Percentiles rank a stretch among this genome's conserved stretches.
Conservation (phyloP, 1,284 basidiomycete genomes). For the Malassezia nana region DNA sequence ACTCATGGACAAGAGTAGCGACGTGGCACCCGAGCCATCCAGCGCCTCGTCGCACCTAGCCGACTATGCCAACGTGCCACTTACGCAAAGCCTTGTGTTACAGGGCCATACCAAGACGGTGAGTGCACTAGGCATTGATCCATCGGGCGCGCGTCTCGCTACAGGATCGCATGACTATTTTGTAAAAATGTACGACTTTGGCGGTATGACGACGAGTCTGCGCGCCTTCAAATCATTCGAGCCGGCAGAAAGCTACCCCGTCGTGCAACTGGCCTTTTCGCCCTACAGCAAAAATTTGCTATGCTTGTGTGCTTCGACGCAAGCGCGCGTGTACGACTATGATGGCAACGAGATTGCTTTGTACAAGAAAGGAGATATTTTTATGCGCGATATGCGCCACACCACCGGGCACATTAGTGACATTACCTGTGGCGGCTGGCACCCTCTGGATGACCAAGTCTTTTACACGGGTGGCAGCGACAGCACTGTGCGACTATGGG, state of each 20-base stretch:
- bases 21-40: too few species aligned
- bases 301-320: slow-evolving; percentile 67
- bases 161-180: slow-evolving; percentile 94
- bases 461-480: slow-evolving; percentile 93
- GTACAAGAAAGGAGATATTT: slow-evolving; percentile 84
- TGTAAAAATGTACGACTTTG: slow-evolving; percentile 97
- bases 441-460: slow-evolving; percentile 67
- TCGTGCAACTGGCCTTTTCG: slow-evolving; percentile 33
- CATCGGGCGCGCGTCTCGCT: slow-evolving; percentile 78
- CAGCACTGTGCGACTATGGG: slow-evolving; percentile 94
- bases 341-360: slow-evolving; percentile 29
- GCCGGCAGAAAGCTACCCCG: slow-evolving; percentile 70
- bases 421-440: slow-evolving; percentile 78
- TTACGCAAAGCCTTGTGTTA: slow-evolving; percentile 68
- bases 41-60: too few species aligned
- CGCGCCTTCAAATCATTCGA: slow-evolving; percentile 94
- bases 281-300: slow-evolving; percentile 21
- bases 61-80: slow-evolving; percentile 36
- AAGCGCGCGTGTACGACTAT: slow-evolving; percentile 71
- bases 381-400: slow-evolving; percentile 95
- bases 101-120: slow-evolving; percentile 89
- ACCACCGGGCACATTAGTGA: slow-evolving; percentile 90
- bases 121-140: slow-evolving; percentile 79
- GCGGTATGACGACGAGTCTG: slow-evolving; percentile 76
- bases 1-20: too few species aligned